phyloP scores from a whole-genome alignment of 768 basidiomycete species.

The Collybia sordida region DNA sequence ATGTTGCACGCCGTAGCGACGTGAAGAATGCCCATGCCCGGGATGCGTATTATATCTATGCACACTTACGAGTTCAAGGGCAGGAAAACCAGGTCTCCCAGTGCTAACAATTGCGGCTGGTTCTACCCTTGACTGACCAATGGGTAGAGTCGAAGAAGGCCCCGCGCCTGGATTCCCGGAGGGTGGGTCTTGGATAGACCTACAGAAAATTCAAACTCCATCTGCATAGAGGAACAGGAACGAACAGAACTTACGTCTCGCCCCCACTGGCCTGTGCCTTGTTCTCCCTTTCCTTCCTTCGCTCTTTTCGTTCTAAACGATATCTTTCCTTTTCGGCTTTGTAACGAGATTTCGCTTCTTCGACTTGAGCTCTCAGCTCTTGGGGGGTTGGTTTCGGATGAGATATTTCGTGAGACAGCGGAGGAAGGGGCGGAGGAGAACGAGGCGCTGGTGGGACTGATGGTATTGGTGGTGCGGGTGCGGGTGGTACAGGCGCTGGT shows the following conservation, averaged over 20 bases:
- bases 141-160: slow-evolving; percentile 11
- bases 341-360: slow-evolving; percentile 66
- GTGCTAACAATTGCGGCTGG: slow-evolving; percentile 50
- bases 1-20: slow-evolving; percentile 21
- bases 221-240: background rate
- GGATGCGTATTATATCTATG: slow-evolving; percentile 44
- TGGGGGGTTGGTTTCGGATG: slow-evolving; percentile 25
- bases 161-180: background rate
- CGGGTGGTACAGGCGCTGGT: slow-evolving; percentile 17
- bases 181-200: background rate
- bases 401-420: slow-evolving; percentile 15
- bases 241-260: slow-evolving; percentile 9
- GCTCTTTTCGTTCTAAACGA: slow-evolving; percentile 54
- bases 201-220: background rate
- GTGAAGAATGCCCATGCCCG: slow-evolving; percentile 29
- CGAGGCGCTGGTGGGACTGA: slow-evolving; percentile 12
- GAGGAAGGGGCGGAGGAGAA: slow-evolving; percentile 16
- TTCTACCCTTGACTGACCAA: slow-evolving; percentile 27
- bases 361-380: slow-evolving; percentile 48
- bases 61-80: slow-evolving; percentile 62
- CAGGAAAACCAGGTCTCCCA: slow-evolving; percentile 58
- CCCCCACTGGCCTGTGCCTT: slow-evolving; percentile 10
- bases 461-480: slow-evolving; percentile 11
- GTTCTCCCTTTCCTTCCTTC: slow-evolving; percentile 35
- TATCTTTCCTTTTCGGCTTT: slow-evolving; percentile 72